Conservation (phyloP, 2,329 filamentous ascomycete genomes). For the Colletotrichum sp. region DNA sequence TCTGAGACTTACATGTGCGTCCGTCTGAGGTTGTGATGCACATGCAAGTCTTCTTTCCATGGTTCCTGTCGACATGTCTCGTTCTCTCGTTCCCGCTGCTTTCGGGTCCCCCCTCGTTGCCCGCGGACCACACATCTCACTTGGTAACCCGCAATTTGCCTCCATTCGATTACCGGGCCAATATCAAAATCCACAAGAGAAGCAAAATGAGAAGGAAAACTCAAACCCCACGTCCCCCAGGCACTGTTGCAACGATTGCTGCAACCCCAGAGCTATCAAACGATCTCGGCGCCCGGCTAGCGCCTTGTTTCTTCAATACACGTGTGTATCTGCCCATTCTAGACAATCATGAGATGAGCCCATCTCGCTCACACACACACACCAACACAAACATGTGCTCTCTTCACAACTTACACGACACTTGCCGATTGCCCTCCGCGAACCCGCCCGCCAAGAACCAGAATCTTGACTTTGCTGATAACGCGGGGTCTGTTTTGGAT, state of each 20-base stretch:
- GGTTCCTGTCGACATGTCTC: neutral
- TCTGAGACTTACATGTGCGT: neutral
- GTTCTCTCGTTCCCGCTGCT: neutral
- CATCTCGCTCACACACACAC: neutral
- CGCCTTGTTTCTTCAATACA: neutral
- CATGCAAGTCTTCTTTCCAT: neutral
- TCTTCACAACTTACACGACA: neutral
- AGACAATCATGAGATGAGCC: neutral
- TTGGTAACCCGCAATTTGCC: neutral
- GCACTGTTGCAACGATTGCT: slow-evolving; percentile 1
- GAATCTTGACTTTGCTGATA: slow-evolving; percentile 14
- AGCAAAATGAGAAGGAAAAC: neutral
- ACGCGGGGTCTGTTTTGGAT: slow-evolving; percentile 19
- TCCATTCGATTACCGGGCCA: neutral
- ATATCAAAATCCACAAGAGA: neutral
- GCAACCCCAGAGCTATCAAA: neutral
- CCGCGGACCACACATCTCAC: neutral
- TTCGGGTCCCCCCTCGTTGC: neutral
- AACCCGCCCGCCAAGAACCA: neutral
- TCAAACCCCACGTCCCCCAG: neutral
- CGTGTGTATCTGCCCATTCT: neutral
- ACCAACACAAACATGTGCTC: neutral
- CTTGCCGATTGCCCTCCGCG: neutral
- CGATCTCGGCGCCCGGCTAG: slow-evolving; percentile 6
- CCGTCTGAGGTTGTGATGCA: neutral